Percentiles rank a stretch among this genome's conserved stretches.
phyloP scores from a whole-genome alignment of 495 filamentous ascomycete species.

The Hypomontagnella monticulosa region DNA sequence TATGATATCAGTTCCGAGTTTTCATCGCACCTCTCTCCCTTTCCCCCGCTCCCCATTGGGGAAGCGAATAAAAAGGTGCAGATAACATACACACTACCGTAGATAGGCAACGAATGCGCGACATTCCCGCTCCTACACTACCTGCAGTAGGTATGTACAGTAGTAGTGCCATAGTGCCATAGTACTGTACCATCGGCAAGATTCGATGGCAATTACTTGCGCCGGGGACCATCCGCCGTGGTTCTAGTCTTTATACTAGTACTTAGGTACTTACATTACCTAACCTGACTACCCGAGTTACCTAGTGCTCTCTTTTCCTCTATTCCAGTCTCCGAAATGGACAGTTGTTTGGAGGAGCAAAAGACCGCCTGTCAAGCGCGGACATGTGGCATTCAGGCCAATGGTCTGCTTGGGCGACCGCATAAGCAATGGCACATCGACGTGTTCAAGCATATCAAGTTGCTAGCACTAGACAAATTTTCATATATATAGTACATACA shows the following conservation, averaged over 20 bases:
- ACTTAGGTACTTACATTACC: too few species aligned
- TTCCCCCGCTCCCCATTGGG: neutral
- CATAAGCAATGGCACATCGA: slow-evolving; percentile 25
- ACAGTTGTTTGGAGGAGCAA: neutral
- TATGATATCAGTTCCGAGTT: too few species aligned
- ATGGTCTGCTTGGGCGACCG: slow-evolving; percentile 19
- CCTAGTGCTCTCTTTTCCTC: neutral
- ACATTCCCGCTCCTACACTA: slow-evolving; percentile 9
- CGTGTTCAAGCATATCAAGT: slow-evolving; percentile 20
- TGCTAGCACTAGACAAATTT: neutral
- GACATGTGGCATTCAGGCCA: slow-evolving; percentile 37
- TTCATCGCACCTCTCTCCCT: too few species aligned
- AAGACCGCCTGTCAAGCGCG: slow-evolving; percentile 28
- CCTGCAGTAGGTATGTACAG: neutral
- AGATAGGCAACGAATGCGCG: slow-evolving; percentile 10
- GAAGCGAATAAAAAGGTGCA: neutral
- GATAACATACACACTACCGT: neutral
- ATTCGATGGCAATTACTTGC: slow-evolving; percentile 12
- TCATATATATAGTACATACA: slow-evolving; percentile 7
- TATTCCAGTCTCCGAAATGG: neutral
- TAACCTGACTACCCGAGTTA: neutral
- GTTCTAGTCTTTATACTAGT: neutral
- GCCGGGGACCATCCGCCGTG: slow-evolving; percentile 4
- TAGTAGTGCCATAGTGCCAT: neutral
- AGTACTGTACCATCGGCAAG: slow-evolving; percentile 16